Evolutionary conservation across 345 rosid species (phyloP).

Genomic region (Eucalyptus tenuipes): DNA sequence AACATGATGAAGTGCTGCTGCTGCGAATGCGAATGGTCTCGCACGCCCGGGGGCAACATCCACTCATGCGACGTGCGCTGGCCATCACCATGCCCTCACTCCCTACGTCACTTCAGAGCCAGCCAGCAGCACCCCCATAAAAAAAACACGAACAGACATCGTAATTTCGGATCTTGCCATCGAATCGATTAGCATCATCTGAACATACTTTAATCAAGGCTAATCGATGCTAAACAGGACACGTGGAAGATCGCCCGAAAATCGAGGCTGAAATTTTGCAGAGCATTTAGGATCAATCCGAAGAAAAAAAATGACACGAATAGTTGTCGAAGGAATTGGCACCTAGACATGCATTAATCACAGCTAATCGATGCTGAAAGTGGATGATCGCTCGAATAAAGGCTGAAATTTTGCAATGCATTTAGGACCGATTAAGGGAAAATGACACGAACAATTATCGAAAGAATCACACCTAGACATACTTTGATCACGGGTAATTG

Average conservation of each 20-base stretch:
- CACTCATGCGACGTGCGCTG: background rate
- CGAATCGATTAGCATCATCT: background rate
- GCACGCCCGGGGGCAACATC: conserved; percentile 3
- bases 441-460: accelerated
- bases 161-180: background rate
- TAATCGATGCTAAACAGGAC: background rate
- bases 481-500: too few species aligned
- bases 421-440: accelerated
- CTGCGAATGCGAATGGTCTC: background rate
- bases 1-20: background rate
- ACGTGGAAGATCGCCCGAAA: background rate
- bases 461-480: too few species aligned
- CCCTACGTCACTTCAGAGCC: background rate
- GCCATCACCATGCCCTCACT: background rate
- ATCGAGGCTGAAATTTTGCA: background rate
- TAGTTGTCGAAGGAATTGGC: too few species aligned
- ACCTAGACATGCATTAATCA: too few species aligned
- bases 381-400: too few species aligned
- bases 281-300: too few species aligned
- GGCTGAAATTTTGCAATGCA: too few species aligned
- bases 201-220: background rate
- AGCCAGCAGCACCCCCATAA: background rate
- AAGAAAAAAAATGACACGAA: accelerated
- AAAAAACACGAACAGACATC: background rate
- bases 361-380: accelerated